Evolutionary conservation across 2,329 filamentous ascomycete genomes (phyloP).

Genomic region (Fusarium mexicanum): DNA sequence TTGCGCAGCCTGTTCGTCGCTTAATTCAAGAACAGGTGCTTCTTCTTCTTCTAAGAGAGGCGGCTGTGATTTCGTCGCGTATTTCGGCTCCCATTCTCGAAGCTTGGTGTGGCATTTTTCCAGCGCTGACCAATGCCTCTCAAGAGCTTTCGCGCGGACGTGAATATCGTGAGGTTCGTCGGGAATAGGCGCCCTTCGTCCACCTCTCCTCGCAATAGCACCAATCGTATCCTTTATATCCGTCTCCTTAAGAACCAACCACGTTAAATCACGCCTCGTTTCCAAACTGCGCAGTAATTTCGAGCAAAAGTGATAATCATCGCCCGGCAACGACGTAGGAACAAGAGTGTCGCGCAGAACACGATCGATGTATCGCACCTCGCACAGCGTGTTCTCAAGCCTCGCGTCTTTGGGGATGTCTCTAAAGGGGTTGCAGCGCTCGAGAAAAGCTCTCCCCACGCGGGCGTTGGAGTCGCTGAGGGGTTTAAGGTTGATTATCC

Average conservation of each 20-base stretch:
- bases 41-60: background rate
- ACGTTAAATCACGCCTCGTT: conserved; percentile 21
- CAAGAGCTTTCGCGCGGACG: conserved; percentile 5
- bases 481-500: conserved; percentile 12
- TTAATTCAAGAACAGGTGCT: background rate
- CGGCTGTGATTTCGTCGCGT: background rate
- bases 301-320: conserved; percentile 23
- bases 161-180: conserved; percentile 19
- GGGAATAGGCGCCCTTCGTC: conserved; percentile 4
- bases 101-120: conserved; percentile 28
- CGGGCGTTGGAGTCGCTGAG: conserved; percentile 2
- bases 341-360: conserved; percentile 13
- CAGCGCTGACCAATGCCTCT: conserved; percentile 22
- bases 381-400: conserved; percentile 26
- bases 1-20: conserved; percentile 4
- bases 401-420: conserved; percentile 14
- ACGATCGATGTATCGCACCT: conserved; percentile 25
- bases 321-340: conserved; percentile 20
- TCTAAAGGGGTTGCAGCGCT: conserved; percentile 26
- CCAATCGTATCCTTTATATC: conserved; percentile 16
- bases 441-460: conserved; percentile 19
- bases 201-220: conserved; percentile 16
- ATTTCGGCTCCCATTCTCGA: conserved; percentile 22
- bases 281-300: conserved; percentile 20
- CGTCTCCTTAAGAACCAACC: conserved; percentile 17